Conservation (phyloP, 2,329 filamentous ascomycete species). For the Ustulina deusta region DNA sequence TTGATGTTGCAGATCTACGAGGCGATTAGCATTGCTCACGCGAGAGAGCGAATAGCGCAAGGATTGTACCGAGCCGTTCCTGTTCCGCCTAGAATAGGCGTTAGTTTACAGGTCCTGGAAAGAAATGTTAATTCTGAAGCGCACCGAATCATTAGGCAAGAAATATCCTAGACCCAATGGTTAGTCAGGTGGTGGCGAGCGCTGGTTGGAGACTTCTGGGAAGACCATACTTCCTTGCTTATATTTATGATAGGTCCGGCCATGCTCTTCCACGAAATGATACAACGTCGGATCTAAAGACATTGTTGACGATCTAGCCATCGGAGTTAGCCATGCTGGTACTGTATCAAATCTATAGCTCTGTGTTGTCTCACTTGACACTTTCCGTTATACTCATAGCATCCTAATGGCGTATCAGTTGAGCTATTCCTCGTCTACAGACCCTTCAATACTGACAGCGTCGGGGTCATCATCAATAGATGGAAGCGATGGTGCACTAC, state of each 20-base stretch:
- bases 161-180: slow-evolving; percentile 47
- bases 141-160: slow-evolving; percentile 49
- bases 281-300: slow-evolving; percentile 47
- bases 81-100: slow-evolving; percentile 47
- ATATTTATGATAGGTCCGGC: slow-evolving; percentile 50
- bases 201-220: not conserved
- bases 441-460: slow-evolving; percentile 35
- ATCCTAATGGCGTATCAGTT: slow-evolving; percentile 33
- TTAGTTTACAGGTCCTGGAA: slow-evolving; percentile 21
- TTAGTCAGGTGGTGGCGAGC: slow-evolving; percentile 15
- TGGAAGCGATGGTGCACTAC: slow-evolving; percentile 45
- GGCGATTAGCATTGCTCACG: slow-evolving; percentile 2
- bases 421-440: not conserved
- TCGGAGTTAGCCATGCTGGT: slow-evolving; percentile 5
- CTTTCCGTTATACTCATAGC: slow-evolving; percentile 34
- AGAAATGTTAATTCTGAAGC: slow-evolving; percentile 14
- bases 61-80: slow-evolving; percentile 47
- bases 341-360: not conserved
- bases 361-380: slow-evolving; percentile 28
- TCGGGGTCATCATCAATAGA: slow-evolving; percentile 43
- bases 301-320: slow-evolving; percentile 47
- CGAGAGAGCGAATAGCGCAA: not conserved
- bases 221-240: slow-evolving; percentile 49
- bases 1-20: slow-evolving; percentile 56
- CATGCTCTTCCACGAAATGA: slow-evolving; percentile 49